Percentiles rank a stretch among this genome's conserved stretches.
These are phyloP conservation scores for Pestalotiopsis sp. DNA, from an alignment of 2,329 filamentous ascomycete species.

Conservation along the genomic window DNA sequence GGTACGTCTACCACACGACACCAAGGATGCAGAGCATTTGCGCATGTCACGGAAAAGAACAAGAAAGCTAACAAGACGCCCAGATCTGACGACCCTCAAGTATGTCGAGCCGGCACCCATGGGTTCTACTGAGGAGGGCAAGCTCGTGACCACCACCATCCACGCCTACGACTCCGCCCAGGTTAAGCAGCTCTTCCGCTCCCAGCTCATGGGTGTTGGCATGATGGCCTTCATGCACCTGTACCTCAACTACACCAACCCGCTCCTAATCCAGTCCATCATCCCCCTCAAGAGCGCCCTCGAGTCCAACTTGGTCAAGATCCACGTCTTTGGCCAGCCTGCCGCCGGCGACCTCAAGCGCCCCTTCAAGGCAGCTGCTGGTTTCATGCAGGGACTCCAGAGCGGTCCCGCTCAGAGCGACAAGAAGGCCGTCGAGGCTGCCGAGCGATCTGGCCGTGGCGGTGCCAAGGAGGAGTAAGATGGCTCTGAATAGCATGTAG, in stretches of 20 bases:
- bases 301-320: constrained; percentile 95
- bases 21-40: background rate
- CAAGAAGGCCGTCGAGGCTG: constrained; percentile 81
- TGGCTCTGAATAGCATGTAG: background rate
- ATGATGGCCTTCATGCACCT: constrained; percentile 99
- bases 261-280: constrained; percentile 96
- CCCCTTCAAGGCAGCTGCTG: constrained; percentile 85
- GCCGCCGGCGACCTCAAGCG: constrained; percentile 90
- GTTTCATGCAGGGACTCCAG: constrained; percentile 79
- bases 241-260: constrained; percentile 99
- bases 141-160: constrained; percentile 94
- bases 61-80: background rate
- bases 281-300: constrained; percentile 95
- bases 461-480: constrained; percentile 71
- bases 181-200: constrained; percentile 81
- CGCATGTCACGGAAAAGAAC: constrained; percentile 6
- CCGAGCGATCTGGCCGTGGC: constrained; percentile 72
- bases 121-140: constrained; percentile 91
- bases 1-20: constrained; percentile 55
- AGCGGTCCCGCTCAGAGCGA: constrained; percentile 81
- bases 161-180: constrained; percentile 91
- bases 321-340: constrained; percentile 85
- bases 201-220: constrained; percentile 90
- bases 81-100: constrained; percentile 96
- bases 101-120: constrained; percentile 95